Conservation (phyloP, 371 early-diverging fungal species). For the Quaeritorhiza haematococci region DNA sequence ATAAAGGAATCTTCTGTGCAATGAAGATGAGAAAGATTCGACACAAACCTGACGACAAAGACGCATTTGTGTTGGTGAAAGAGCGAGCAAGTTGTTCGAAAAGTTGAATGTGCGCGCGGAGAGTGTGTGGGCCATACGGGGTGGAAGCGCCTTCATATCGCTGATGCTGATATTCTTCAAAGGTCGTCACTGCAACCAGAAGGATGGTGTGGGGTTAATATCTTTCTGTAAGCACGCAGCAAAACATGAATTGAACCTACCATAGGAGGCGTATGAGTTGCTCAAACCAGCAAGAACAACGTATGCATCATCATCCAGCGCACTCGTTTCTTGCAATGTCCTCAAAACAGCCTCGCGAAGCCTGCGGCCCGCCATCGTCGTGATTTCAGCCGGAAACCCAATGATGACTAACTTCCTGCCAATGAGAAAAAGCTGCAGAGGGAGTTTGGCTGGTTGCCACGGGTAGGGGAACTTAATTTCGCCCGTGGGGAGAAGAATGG, state of each 20-base stretch:
- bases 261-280: slow-evolving; percentile 47
- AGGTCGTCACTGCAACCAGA: slow-evolving; percentile 45
- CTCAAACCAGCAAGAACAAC: slow-evolving; percentile 53
- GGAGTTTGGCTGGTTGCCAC: slow-evolving; percentile 54
- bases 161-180: slow-evolving; percentile 55
- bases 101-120: slow-evolving; percentile 49
- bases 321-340: slow-evolving; percentile 30
- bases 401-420: slow-evolving; percentile 24
- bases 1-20: too few species aligned
- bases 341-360: slow-evolving; percentile 34
- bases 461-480: slow-evolving; percentile 35
- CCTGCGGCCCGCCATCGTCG: slow-evolving; percentile 55
- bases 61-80: slow-evolving; percentile 20
- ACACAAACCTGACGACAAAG: not conserved
- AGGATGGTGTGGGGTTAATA: slow-evolving; percentile 46
- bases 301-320: slow-evolving; percentile 40
- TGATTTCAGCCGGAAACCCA: not conserved
- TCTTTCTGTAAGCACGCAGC: slow-evolving; percentile 41
- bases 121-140: slow-evolving; percentile 45
- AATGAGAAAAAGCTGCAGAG: slow-evolving; percentile 45
- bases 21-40: too few species aligned
- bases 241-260: slow-evolving; percentile 43
- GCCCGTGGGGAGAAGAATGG: slow-evolving; percentile 57
- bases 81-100: slow-evolving; percentile 46
- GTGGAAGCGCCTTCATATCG: slow-evolving; percentile 67